Evolutionary conservation across 1,139 yeast species (phyloP), one percentile per base, ranked within the genome.

Genomic region (Meyerozyma carpophila): DNA sequence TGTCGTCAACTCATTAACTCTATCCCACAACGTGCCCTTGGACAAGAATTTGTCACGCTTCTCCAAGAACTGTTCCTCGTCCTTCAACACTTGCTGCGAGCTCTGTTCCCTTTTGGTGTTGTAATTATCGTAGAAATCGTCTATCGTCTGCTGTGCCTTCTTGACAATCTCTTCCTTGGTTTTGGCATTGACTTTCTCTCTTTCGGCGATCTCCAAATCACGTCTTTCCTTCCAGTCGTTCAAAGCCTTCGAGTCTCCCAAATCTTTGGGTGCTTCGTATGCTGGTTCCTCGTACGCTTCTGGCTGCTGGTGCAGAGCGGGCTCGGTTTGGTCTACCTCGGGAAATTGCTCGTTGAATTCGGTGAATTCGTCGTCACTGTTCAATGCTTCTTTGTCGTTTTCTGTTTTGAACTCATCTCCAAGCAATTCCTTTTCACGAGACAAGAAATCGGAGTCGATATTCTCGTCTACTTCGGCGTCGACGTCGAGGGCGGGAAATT

Each of bases 111-210:
- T 87, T 70, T 93, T 93, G 59, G 76, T 73, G 67, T 89, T 90
- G 74, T 94, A 94, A 60, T 84, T 85, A 55, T 90, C 96, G 66
- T 94, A 94, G 66, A 93, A 93, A 53, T 88, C 96, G 62, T 93
- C 97, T 57, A 91, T 82, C 43, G 93, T 83, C 60, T 82, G 81
- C 57, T 82, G 80, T n/a, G 98, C 98, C 50, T 84, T 83, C 41
- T 79, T 75, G 45, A 84, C 75, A 47, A 89, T 76, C 49, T 84
- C 91, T 39, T 73, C 71, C 61, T 86, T 91, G 61, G 81, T 87
- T 52, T 78, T 71, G 16, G 70, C 70, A 54, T 87, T 84, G 50
- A 80, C 79, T 52, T 78, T 82, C 60, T 94, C 98, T 61, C 96
- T 81, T 59, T 88, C 81, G 45, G 77, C 74, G 50, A 94, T 84